Evolutionary conservation across 345 rosid species (phyloP).

Genomic region (thale cress (Arabidopsis thaliana)): TAIR10.1 NC_003076.8:16176001-16176500

Average conservation of each 20-base stretch:
- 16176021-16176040: no score
- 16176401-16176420: not conserved
- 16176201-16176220: not conserved
- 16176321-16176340: not conserved
- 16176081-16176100: not conserved
- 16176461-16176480: not conserved
- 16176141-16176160: not conserved
- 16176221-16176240: not conserved
- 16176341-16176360: not conserved
- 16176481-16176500: not conserved
- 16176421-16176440: not conserved
- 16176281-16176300: not conserved
- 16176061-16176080: not conserved
- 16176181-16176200: not conserved
- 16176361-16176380: not conserved
- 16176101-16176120: not conserved
- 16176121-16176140: not conserved
- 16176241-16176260: not conserved
- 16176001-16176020: no score
- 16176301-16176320: not conserved
- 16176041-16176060: not conserved
- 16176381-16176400: not conserved
- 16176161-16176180: not conserved
- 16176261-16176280: not conserved
- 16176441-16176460: not conserved